Conservation (phyloP, 2,329 filamentous ascomycete genomes). For the Dothideomycetes sp. region DNA sequence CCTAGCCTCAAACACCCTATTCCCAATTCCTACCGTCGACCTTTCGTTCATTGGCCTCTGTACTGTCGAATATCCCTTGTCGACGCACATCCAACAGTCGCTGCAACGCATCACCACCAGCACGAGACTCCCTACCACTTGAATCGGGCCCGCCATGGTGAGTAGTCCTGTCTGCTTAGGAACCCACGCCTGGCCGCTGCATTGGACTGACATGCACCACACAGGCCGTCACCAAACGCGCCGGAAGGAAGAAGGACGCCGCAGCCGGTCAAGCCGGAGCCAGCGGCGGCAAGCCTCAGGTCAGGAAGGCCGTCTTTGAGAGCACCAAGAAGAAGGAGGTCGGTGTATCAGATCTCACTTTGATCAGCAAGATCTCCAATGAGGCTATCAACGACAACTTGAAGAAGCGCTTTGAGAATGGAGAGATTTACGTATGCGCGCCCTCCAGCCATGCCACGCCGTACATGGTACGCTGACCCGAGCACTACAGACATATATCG, state of each 20-base stretch:
- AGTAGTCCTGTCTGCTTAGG: background rate
- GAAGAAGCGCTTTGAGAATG: constrained; percentile 95
- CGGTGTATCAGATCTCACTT: constrained; percentile 90
- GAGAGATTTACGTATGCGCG: constrained; percentile 66
- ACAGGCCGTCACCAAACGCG: constrained; percentile 49
- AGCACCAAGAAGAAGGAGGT: constrained; percentile 98
- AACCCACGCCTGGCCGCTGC: background rate
- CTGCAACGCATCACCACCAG: no score
- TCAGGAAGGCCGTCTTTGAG: constrained; percentile 94
- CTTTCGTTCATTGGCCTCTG: no score
- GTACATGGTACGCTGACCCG: constrained; percentile 8
- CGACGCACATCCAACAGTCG: no score
- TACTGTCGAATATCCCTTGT: no score
- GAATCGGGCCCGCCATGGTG: constrained; percentile 10
- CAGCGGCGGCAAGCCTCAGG: constrained; percentile 51
- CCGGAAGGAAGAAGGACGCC: constrained; percentile 46
- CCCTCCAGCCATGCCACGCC: no score
- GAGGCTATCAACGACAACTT: constrained; percentile 99
- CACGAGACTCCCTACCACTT: background rate
- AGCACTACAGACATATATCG: constrained; percentile 69
- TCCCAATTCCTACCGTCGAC: no score
- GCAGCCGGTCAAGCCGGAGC: constrained; percentile 30
- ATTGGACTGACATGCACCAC: background rate
- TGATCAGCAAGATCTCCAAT: constrained; percentile 97
- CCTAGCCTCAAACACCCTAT: no score